Evolutionary conservation across 768 basidiomycete species (phyloP).

Genomic region (Termitomyces bulborhizus): DNA sequence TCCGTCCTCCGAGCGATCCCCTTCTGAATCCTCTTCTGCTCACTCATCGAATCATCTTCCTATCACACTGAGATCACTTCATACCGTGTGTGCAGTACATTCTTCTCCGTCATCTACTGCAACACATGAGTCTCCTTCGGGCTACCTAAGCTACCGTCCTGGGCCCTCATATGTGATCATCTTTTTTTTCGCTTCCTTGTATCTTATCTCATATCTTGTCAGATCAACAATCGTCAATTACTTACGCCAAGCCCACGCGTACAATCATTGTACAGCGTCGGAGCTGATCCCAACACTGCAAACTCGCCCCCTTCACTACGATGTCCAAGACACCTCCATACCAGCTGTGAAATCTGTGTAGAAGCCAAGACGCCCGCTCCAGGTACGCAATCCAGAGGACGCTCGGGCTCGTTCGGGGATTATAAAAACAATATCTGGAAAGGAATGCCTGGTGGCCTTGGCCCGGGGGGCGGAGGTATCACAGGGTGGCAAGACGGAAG

Average conservation of each 20-base stretch:
- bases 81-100: conserved; percentile 14
- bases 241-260: conserved; percentile 34
- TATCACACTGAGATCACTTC: conserved; percentile 20
- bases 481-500: conserved; percentile 73
- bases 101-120: neutral
- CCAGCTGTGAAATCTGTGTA: conserved; percentile 73
- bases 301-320: conserved; percentile 59
- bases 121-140: conserved; percentile 19
- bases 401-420: conserved; percentile 14
- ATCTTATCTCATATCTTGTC: conserved; percentile 4
- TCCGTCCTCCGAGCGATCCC: conserved; percentile 17
- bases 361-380: conserved; percentile 40
- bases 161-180: conserved; percentile 10
- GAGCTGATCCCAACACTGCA: conserved; percentile 54
- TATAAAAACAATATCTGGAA: conserved; percentile 22
- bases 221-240: conserved; percentile 8
- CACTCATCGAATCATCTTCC: conserved; percentile 14
- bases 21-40: conserved; percentile 18
- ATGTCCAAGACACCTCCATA: conserved; percentile 70
- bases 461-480: conserved; percentile 42
- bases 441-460: conserved; percentile 26
- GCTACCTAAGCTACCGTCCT: conserved; percentile 3
- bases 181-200: neutral
- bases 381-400: conserved; percentile 21
- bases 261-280: conserved; percentile 48